These are phyloP conservation scores for Agaricus blazei DNA, from an alignment of 768 basidiomycete species.

Conservation along the genomic window DNA sequence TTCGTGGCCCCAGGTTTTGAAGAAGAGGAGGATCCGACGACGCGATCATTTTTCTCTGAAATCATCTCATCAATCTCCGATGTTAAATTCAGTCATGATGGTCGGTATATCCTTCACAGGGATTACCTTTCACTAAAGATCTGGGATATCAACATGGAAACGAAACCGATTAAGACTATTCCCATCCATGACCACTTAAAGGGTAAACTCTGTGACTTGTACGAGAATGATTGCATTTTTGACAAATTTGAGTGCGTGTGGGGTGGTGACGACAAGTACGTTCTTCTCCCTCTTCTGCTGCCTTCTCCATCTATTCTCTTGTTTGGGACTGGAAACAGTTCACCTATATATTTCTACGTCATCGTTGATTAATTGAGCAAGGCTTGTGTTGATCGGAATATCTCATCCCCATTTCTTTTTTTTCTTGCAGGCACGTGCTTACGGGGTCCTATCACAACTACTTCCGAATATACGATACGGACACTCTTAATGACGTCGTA, in stretches of 20 bases:
- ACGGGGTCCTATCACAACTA: conserved; percentile 99
- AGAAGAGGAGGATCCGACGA: conserved; percentile 96
- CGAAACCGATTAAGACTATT: conserved; percentile 92
- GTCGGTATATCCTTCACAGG: conserved; percentile 92
- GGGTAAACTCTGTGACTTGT: conserved; percentile 95
- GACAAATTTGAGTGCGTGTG: conserved; percentile 99
- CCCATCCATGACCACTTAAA: conserved; percentile 97
- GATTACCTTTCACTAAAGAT: conserved; percentile 98
- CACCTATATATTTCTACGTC: conserved; percentile 12
- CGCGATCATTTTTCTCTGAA: conserved; percentile 98
- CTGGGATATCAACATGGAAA: conserved; percentile 99
- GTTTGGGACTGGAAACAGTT: not conserved
- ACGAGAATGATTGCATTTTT: conserved; percentile 99
- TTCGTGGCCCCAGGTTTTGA: conserved; percentile 71
- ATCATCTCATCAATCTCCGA: conserved; percentile 99
- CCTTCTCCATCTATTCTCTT: conserved; percentile 2
- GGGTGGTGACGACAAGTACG: conserved; percentile 93
- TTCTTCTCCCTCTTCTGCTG: conserved; percentile 25
- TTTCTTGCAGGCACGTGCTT: conserved; percentile 71
- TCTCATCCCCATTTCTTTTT: conserved; percentile 7
- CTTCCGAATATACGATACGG: conserved; percentile 98
- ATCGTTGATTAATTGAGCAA: conserved; percentile 10
- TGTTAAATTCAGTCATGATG: conserved; percentile 98
- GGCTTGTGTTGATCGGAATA: conserved; percentile 16
- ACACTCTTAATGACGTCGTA: conserved; percentile 82